Percentiles rank a stretch among this genome's conserved stretches.
Conservation (phyloP, 192 early-diverging fungal species). For the Backusella psychrophila region DNA sequence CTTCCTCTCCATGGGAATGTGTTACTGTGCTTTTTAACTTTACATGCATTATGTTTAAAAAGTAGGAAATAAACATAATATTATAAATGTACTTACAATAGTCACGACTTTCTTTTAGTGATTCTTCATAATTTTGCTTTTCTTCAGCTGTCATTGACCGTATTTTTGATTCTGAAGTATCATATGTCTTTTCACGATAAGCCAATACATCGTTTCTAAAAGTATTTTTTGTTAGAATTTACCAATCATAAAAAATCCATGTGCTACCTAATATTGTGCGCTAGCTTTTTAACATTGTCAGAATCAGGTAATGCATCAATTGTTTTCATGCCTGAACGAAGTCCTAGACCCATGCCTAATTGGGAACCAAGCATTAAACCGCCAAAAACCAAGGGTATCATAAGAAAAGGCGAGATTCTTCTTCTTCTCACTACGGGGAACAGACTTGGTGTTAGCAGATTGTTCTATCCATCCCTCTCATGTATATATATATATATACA, state of each 20-base stretch:
- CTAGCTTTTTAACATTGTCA: background rate
- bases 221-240: background rate
- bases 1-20: background rate
- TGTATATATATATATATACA: background rate
- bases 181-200: background rate
- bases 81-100: background rate
- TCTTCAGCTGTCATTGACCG: background rate
- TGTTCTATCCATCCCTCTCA: background rate
- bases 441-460: background rate
- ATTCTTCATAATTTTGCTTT: background rate
- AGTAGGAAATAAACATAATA: background rate
- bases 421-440: background rate
- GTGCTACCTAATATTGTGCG: background rate
- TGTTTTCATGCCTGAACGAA: background rate
- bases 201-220: constrained; percentile 1
- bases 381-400: background rate
- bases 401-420: constrained; percentile 3
- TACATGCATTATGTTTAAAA: background rate
- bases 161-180: background rate
- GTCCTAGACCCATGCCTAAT: background rate
- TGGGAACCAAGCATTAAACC: background rate
- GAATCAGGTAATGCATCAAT: background rate
- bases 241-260: background rate
- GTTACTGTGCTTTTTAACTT: background rate
- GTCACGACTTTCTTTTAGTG: background rate